Conservation (phyloP, 2,329 filamentous ascomycete species). For the Emmonsia crescens region DNA sequence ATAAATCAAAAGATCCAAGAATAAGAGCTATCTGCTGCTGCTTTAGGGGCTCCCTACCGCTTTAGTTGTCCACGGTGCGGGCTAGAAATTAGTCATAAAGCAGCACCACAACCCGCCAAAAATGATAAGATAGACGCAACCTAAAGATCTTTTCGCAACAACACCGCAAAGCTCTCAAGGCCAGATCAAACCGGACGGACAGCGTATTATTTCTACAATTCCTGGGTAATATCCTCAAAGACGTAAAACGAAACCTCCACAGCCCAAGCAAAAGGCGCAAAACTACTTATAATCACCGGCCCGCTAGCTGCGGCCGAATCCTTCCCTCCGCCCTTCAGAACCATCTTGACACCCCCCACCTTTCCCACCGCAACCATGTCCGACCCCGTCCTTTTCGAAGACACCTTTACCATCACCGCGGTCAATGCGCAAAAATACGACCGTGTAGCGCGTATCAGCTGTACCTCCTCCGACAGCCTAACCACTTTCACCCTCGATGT, state of each 20-base stretch:
- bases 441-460: constrained; percentile 76
- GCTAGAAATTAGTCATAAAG: neutral
- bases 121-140: neutral
- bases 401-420: constrained; percentile 71
- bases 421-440: constrained; percentile 87
- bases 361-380: constrained; percentile 48
- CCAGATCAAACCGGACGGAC: neutral
- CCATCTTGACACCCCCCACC: neutral
- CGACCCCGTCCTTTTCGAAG: constrained; percentile 88
- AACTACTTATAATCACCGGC: neutral
- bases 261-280: neutral
- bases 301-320: neutral
- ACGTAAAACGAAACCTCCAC: neutral
- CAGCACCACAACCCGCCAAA: neutral
- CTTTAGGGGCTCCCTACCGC: neutral
- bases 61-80: neutral
- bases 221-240: neutral
- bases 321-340: neutral
- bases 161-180: neutral
- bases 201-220: neutral
- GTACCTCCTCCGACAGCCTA: constrained; percentile 61
- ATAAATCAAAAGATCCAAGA: neutral
- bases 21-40: neutral
- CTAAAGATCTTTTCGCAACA: neutral
- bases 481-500: constrained; percentile 79